These are phyloP conservation scores for Suillus decipiens DNA, from an alignment of 768 basidiomycete genomes.

Conservation along the genomic window DNA sequence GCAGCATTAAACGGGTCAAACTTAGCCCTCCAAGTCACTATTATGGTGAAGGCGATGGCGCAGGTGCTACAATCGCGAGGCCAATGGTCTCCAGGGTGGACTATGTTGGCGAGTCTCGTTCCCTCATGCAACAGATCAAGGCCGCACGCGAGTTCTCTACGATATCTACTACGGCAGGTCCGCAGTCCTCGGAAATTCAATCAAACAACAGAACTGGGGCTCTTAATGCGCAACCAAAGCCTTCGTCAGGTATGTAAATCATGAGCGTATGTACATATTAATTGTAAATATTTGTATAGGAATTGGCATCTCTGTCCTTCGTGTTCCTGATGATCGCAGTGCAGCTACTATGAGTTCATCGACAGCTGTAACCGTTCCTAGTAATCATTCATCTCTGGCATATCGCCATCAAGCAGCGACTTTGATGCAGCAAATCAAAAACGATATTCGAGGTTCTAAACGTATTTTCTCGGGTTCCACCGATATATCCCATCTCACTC, in stretches of 20 bases:
- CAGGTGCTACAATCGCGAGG: constrained; percentile 49
- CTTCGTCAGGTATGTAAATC: constrained; percentile 10
- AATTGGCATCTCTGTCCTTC: not conserved
- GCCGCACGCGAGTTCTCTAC: constrained; percentile 78
- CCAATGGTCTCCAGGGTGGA: constrained; percentile 55
- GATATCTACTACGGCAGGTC: constrained; percentile 60
- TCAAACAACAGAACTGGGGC: not conserved
- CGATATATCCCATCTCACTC: constrained; percentile 46
- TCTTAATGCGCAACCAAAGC: not conserved
- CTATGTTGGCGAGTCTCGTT: constrained; percentile 76
- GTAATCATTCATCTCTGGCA: constrained; percentile 58
- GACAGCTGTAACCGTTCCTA: constrained; percentile 31
- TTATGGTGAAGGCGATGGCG: constrained; percentile 50
- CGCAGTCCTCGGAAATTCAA: constrained; percentile 30
- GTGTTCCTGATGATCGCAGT: constrained; percentile 18
- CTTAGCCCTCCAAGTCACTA: constrained; percentile 69
- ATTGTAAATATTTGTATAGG: not conserved
- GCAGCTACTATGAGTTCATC: constrained; percentile 27
- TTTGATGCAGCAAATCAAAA: constrained; percentile 85
- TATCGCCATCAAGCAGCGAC: constrained; percentile 78
- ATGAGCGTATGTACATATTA: too few species aligned
- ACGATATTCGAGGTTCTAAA: constrained; percentile 69
- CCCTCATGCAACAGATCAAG: constrained; percentile 80
- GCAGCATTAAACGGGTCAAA: constrained; percentile 81
- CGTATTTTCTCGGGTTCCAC: constrained; percentile 71